Base-by-base conservation (phyloP, 2,329 filamentous ascomycete species). In the Colletotrichum incanum region DNA sequence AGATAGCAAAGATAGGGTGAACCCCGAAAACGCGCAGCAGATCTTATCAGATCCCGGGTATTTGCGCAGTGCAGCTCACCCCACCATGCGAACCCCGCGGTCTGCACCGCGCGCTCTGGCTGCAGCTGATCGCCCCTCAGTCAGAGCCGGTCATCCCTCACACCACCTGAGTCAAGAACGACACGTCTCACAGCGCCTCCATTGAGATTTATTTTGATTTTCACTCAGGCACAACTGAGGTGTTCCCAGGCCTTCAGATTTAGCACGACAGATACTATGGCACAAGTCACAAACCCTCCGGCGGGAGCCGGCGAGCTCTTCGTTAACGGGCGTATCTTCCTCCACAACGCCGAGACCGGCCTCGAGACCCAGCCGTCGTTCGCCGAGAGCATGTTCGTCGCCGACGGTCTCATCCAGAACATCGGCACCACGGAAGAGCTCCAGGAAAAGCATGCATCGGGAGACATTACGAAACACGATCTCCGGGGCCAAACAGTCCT, bases 401-500 rank as follows among this genome's bases (percentile, higher is more conserved):
- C 66, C 23, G 50, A 72, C 45, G 74, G 74, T 34, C 23, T 71
- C n/a, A 71, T 75, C 61, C 26, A 23, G 34, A 64, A 62, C n/a
- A 70, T 75, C 26, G 74, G 74, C 28, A 58, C 66, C 11, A 43
- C 52, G 0, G 61, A 62, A 2, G 65, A 74, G 12, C 61, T 64
- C 28, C 43, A 54, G 23, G 37, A 59, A 8, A 59, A 54, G 12
- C 20, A 72, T 18, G 16, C 65, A n/a, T 20, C 50, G 2, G 11
- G 49, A 11, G 31, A 28, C 8, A 8, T 61, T 31, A 63, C 39
- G 2, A 71, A 49, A 5, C 76, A 75, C 43, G 74, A 79, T 14
- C 61, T 80, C 37, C 43, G 67, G 1, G 80, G 82, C 1, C 77
- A 76, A 28, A 83, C 82, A 1, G 80, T 90, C 3, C 80, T 90